phyloP scores from a whole-genome alignment of 306 rosid species.

The Quercus glauca region DNA sequence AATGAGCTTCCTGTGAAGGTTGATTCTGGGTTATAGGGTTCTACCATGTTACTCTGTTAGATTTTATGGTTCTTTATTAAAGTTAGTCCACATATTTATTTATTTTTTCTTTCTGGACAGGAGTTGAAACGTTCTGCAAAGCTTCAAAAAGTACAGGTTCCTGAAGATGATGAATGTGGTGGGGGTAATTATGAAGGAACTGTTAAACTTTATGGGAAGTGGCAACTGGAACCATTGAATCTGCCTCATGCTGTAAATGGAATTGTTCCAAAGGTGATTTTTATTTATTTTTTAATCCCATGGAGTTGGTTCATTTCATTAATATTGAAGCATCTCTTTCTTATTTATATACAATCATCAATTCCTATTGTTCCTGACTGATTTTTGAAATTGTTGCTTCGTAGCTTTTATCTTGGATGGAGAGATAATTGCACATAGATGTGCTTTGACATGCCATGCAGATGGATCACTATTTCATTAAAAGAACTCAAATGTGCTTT shows the following conservation, averaged over 20 bases:
- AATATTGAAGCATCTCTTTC: not conserved
- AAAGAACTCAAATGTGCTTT: not conserved
- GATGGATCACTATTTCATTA: not conserved
- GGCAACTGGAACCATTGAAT: slow-evolving; percentile 84
- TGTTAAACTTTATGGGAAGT: slow-evolving; percentile 72
- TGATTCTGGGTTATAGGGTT: slow-evolving; percentile 24
- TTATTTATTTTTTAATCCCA: slow-evolving; percentile 4
- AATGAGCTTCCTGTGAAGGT: slow-evolving; percentile 80
- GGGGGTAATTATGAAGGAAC: slow-evolving; percentile 46
- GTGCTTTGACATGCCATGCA: not conserved
- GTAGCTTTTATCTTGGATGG: not conserved
- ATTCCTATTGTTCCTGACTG: not conserved
- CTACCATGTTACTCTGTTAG: slow-evolving; percentile 11
- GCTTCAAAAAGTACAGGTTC: slow-evolving; percentile 49
- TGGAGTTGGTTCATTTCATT: slow-evolving; percentile 3
- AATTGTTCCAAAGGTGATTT: slow-evolving; percentile 77
- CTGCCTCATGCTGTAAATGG: slow-evolving; percentile 84
- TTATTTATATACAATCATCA: not conserved
- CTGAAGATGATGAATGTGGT: slow-evolving; percentile 54
- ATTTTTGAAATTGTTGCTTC: not conserved
- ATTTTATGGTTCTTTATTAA: slow-evolving; percentile 6
- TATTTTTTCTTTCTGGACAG: slow-evolving; percentile 32
- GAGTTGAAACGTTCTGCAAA: slow-evolving; percentile 55
- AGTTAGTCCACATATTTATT: slow-evolving; percentile 6
- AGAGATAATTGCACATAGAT: not conserved